Evolutionary conservation across 164 flowering plant genomes (phyloP), one percentile per base, ranked within the genome.

Genomic region (Nelumbo lutea): DNA sequence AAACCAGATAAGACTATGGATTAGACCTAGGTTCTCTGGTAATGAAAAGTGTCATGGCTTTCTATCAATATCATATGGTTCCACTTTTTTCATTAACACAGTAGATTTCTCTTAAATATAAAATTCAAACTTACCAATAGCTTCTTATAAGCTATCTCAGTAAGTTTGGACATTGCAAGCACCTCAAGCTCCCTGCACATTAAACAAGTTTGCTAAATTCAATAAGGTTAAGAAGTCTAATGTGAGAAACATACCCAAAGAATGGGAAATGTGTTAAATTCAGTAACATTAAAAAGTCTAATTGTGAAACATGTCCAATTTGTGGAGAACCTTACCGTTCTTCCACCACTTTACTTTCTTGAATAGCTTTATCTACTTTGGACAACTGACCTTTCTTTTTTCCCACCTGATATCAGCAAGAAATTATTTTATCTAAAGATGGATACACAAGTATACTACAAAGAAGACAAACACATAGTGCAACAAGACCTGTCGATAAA

Each of bases 111-210:
- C 27, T 27, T 27, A 27, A 27, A 27, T 27, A 27, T 27, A 27
- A 27, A 27, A 27, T 27, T 27, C 27, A 27, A 38, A 65, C 58
- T 68, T 79, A 93, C 98, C 98, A 86, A 71, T 69, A 74, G 78
- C 79, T 87, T 93, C 74, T 71, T 83, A 75, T 84, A 91, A 63
- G 96, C 87, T 81, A 84, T 72, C 77, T 91, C 97, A 68, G 82
- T 78, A 66, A 91, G 90, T 69, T 81, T 83, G 75, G 85, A 77
- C 90, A 93, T 79, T 5, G 97, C 96, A 75, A 81, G 72, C 73
- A 80, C 86, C 83, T 93, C 97, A 73, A 80, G 86, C 51, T 72
- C 71, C 86, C 97, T 91, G 89, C 77, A 82, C 56, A 75, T 59
- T 41, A 50, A 71, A 68, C 62, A 46, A 68, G 14, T 52, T 59